Conservation (phyloP, 305 asterid species). For the Plantago coronopus region DNA sequence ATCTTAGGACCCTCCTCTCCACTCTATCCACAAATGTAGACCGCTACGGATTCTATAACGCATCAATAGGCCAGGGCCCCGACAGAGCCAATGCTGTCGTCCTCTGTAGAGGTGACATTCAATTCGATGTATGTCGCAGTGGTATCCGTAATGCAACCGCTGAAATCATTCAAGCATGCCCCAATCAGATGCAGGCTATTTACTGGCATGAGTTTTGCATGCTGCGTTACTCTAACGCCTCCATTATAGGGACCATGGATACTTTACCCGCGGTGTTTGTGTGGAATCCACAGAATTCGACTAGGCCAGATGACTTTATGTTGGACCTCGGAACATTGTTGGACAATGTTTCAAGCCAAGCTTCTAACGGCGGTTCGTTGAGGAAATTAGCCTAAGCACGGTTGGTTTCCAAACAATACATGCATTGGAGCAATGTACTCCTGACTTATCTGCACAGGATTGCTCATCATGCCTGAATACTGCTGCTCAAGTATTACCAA, state of each 20-base stretch:
- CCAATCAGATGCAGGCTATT: constrained; percentile 2
- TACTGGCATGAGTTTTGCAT: constrained; percentile 25
- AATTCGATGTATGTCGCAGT: constrained; percentile 13
- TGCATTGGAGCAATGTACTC: constrained; percentile 36
- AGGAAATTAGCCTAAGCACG: constrained; percentile 15
- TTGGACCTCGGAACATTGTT: constrained; percentile 1
- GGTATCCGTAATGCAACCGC: constrained; percentile 18
- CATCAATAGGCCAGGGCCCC: constrained; percentile 7
- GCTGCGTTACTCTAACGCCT: constrained; percentile 28
- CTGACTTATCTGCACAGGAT: constrained; percentile 22
- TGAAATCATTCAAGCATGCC: constrained; percentile 18
- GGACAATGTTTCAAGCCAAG: constrained; percentile 7
- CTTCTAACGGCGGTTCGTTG: constrained; percentile 14
- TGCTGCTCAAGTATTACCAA: too few relatives aligned
- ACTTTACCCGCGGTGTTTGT: accelerated
- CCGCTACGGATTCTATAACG: constrained; percentile 17
- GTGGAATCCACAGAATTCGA: accelerated
- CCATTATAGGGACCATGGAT: constrained; percentile 16
- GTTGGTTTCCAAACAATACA: constrained; percentile 9
- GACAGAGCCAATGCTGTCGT: constrained; percentile 20
- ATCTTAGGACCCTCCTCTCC: constrained; percentile 26
- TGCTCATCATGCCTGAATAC: constrained; percentile 16
- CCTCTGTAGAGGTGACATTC: constrained; percentile 21
- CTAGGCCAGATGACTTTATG: constrained; percentile 6
- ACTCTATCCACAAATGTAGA: constrained; percentile 19